phyloP scores from a whole-genome alignment of 2,329 filamentous ascomycete species.

The Colletotrichum sp. region DNA sequence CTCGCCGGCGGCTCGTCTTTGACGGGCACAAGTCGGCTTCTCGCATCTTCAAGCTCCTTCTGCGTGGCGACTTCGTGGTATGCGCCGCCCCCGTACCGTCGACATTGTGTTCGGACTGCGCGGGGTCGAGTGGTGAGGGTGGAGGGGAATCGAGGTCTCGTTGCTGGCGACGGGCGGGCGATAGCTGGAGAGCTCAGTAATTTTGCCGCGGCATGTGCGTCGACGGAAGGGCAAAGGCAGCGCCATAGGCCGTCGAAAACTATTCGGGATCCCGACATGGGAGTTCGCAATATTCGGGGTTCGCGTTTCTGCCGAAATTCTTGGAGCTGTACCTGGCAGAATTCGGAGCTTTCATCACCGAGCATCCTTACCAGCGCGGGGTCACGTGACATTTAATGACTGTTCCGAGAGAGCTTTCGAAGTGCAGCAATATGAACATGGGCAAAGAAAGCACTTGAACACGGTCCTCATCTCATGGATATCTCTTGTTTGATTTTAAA shows the following conservation, averaged over 20 bases:
- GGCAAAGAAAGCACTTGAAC: background rate
- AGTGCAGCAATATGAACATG: background rate
- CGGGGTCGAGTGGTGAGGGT: background rate
- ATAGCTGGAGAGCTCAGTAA: conserved; percentile 28
- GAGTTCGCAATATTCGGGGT: background rate
- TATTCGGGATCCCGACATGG: conserved; percentile 43
- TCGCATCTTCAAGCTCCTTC: background rate
- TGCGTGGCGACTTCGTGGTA: background rate
- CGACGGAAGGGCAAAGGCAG: conserved; percentile 65
- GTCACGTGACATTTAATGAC: background rate
- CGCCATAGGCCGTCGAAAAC: conserved; percentile 67
- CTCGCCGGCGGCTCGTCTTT: background rate
- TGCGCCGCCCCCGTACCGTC: background rate
- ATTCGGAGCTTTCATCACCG: background rate
- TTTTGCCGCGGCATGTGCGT: conserved; percentile 40
- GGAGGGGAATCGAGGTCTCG: background rate
- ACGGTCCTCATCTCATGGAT: background rate
- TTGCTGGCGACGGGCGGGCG: conserved; percentile 13
- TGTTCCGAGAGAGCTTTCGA: background rate
- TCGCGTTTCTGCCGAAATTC: background rate
- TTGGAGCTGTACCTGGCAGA: background rate
- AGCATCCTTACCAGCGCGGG: background rate
- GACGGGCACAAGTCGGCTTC: background rate
- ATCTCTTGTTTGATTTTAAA: background rate
- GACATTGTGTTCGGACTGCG: background rate